Evolutionary conservation across 495 filamentous ascomycete genomes (phyloP).

Genomic region (Daldinia childiae): DNA sequence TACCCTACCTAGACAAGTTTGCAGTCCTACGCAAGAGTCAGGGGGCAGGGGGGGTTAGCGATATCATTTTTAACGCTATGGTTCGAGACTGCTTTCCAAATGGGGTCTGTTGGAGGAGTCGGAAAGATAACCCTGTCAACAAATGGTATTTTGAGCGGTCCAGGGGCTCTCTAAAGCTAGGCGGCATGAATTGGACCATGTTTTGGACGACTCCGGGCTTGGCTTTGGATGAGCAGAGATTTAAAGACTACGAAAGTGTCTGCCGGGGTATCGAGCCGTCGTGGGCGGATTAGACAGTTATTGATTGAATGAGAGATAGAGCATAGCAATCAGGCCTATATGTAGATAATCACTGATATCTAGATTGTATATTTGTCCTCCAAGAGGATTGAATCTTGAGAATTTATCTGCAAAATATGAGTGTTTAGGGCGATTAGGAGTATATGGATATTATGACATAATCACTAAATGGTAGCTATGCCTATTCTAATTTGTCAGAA

Average conservation of each 20-base stretch:
- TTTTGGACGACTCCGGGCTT: conserved; percentile 88
- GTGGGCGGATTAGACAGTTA: conserved; percentile 78
- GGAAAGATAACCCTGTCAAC: conserved; percentile 84
- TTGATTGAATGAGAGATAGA: conserved; percentile 56
- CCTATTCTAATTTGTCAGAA: not conserved
- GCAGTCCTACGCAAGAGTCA: conserved; percentile 89
- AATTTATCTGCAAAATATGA: not conserved
- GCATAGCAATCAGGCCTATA: not conserved
- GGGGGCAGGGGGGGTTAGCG: conserved; percentile 90
- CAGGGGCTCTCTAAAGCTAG: conserved; percentile 80
- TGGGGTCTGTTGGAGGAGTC: conserved; percentile 83
- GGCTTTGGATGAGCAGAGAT: conserved; percentile 60
- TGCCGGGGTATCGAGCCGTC: conserved; percentile 82
- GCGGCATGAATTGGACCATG: conserved; percentile 88
- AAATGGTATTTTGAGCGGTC: conserved; percentile 97
- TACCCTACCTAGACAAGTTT: conserved; percentile 98
- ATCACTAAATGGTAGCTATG: not conserved
- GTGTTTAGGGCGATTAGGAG: not conserved
- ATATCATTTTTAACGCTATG: conserved; percentile 96
- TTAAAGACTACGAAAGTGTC: conserved; percentile 83
- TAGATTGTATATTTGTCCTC: not conserved
- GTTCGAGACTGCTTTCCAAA: conserved; percentile 84
- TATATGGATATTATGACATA: not conserved
- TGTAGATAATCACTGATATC: too few species aligned
- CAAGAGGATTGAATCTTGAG: not conserved